Conservation (phyloP, 805 yeast species). For the Candida nitratophila region DNA sequence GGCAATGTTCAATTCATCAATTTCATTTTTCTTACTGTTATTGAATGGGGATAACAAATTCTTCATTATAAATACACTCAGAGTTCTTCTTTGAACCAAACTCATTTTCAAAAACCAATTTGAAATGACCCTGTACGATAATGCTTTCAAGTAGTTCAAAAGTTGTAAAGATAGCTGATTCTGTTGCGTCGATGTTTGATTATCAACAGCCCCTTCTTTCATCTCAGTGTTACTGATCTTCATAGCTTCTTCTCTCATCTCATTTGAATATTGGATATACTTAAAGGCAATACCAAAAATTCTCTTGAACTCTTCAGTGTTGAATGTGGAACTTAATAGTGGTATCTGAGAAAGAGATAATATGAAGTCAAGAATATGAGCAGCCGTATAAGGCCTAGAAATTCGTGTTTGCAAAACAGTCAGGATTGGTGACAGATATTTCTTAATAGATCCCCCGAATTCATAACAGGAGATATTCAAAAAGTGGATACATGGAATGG, state of each 20-base stretch:
- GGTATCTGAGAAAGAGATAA: slow-evolving; percentile 62
- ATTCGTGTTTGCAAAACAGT: slow-evolving; percentile 71
- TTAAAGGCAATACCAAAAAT: slow-evolving; percentile 82
- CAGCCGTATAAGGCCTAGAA: slow-evolving; percentile 59
- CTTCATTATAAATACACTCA: slow-evolving; percentile 58
- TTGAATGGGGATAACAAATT: slow-evolving; percentile 36
- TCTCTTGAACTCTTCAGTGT: slow-evolving; percentile 67
- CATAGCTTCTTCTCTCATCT: slow-evolving; percentile 21
- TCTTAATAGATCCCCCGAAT: slow-evolving; percentile 64
- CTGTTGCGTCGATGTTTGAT: slow-evolving; percentile 43
- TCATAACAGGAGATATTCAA: slow-evolving; percentile 77
- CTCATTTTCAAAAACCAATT: slow-evolving; percentile 66
- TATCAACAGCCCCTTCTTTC: slow-evolving; percentile 35
- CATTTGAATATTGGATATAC: slow-evolving; percentile 65
- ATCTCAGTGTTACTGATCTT: slow-evolving; percentile 12
- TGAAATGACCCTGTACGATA: slow-evolving; percentile 63
- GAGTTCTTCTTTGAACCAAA: slow-evolving; percentile 45
- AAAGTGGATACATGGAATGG: slow-evolving; percentile 70
- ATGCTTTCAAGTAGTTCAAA: slow-evolving; percentile 51
- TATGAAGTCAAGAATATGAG: slow-evolving; percentile 72
- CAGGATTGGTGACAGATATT: slow-evolving; percentile 59
- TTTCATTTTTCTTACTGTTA: slow-evolving; percentile 14
- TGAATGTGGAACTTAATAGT: slow-evolving; percentile 59
- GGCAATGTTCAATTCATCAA: slow-evolving; percentile 52
- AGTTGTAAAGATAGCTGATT: slow-evolving; percentile 40